These are phyloP conservation scores for Tothia fuscella DNA, from an alignment of 2,329 filamentous ascomycete species.

Conservation along the genomic window DNA sequence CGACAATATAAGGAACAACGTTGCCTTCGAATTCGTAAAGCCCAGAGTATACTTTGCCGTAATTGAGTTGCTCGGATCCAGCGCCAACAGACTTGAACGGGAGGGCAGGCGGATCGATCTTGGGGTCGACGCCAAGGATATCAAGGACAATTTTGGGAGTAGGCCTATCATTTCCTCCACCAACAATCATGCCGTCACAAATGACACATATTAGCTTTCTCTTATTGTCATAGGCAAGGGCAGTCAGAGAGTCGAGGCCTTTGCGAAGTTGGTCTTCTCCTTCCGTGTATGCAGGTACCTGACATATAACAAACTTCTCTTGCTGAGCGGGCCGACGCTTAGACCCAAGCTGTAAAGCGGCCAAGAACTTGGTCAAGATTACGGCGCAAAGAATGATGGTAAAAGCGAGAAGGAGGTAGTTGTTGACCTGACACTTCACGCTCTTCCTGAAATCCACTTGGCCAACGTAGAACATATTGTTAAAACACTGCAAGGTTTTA, in stretches of 20 bases:
- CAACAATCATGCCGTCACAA: slow-evolving; percentile 94
- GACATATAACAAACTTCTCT: slow-evolving; percentile 98
- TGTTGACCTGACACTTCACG: slow-evolving; percentile 72
- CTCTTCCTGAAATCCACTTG: slow-evolving; percentile 72
- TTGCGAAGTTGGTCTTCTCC: slow-evolving; percentile 91
- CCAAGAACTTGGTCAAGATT: slow-evolving; percentile 78
- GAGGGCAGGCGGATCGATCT: slow-evolving; percentile 85
- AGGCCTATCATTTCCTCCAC: slow-evolving; percentile 87
- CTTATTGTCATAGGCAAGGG: slow-evolving; percentile 95
- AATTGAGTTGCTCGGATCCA: slow-evolving; percentile 88
- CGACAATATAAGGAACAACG: slow-evolving; percentile 87
- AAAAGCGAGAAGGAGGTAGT: slow-evolving; percentile 79
- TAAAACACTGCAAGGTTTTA: slow-evolving; percentile 70
- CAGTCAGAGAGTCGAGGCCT: slow-evolving; percentile 85
- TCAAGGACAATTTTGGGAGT: slow-evolving; percentile 97
- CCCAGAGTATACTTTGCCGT: slow-evolving; percentile 96
- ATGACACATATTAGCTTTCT: slow-evolving; percentile 92
- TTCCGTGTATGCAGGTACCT: slow-evolving; percentile 95
- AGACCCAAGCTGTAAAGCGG: slow-evolving; percentile 84
- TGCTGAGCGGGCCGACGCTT: slow-evolving; percentile 82
- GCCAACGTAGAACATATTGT: slow-evolving; percentile 73
- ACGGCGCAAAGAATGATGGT: slow-evolving; percentile 72
- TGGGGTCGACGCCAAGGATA: slow-evolving; percentile 92
- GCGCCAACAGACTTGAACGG: slow-evolving; percentile 88
- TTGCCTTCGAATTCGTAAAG: slow-evolving; percentile 97